These are phyloP conservation scores for Phytophthora cactorum DNA, from an alignment of 352 stramenopile species.

Conservation along the genomic window DNA sequence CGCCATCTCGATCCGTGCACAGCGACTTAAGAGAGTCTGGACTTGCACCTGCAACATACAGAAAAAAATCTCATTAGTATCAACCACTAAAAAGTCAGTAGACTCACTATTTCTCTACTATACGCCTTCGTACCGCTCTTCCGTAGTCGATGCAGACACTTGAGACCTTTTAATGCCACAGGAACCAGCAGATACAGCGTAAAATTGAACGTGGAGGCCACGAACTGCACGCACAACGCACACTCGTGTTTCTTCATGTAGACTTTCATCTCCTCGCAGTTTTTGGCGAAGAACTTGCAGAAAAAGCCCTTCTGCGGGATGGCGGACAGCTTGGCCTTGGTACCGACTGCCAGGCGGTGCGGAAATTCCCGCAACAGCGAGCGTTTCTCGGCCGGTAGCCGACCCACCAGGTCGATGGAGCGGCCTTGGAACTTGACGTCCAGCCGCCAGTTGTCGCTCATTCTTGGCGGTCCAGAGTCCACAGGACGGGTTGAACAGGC, in stretches of 20 bases:
- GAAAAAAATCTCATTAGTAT: conserved; percentile 1
- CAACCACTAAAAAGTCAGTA: background rate
- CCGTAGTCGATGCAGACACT: conserved; percentile 81
- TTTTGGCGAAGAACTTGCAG: conserved; percentile 90
- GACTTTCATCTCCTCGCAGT: conserved; percentile 84
- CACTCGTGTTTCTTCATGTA: conserved; percentile 91
- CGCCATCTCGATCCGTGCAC: conserved; percentile 81
- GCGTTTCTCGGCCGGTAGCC: conserved; percentile 83
- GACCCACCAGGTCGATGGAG: conserved; percentile 73
- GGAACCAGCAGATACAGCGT: conserved; percentile 86
- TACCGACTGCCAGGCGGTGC: conserved; percentile 73
- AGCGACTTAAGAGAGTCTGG: conserved; percentile 86
- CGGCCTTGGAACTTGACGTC: conserved; percentile 87
- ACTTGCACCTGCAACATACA: conserved; percentile 59
- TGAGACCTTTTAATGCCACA: conserved; percentile 64
- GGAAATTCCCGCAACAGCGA: conserved; percentile 80
- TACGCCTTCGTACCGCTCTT: conserved; percentile 63
- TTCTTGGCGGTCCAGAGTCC: conserved; percentile 1
- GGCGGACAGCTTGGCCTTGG: conserved; percentile 76
- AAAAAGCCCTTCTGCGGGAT: conserved; percentile 90
- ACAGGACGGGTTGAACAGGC: background rate
- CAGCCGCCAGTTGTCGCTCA: conserved; percentile 85
- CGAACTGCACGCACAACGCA: conserved; percentile 83
- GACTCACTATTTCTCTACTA: background rate
- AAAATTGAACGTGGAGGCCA: conserved; percentile 83